Base-by-base conservation (phyloP, 495 filamentous ascomycete genomes). In the Aspergillus avenaceus region DNA sequence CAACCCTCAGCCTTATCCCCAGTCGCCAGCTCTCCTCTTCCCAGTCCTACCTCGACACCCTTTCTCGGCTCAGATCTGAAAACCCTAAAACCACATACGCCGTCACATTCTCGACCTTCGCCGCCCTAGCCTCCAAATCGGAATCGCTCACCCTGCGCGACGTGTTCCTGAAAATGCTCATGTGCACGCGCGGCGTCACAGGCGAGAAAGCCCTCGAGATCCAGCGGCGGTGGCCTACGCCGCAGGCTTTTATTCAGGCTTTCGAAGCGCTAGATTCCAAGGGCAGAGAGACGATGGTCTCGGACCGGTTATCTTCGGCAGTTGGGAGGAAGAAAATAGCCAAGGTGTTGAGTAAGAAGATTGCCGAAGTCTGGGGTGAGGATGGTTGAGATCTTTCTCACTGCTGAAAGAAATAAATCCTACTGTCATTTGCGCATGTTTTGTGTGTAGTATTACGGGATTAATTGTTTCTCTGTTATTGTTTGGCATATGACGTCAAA, bases 171-270 rank as follows among this genome's bases (percentile, higher is more conserved):
- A 92, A 92, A 64, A 92, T 95, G 87, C 71, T 95, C 42, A 92
- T 95, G 88, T 89, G 86, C 56, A 87, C 82, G 8, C 76, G 78
- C 21, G 85, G 87, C 2, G 71, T 95, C n/a, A 84, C 82, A 4
- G 85, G 87, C 0, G 88, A 93, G 54, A 91, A 90, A 61, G 88
- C 89, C 0, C 62, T 90, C 2, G 88, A 90, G 65, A 89, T 95
- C 9, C 88, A 91, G 53, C 81, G 78, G 53, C 60, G 71, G 9
- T 95, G 87, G 84, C 78, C 73, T 49, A 93, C 88, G 11, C 89
- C 89, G 2, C 74, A 75, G 41, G 79, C 78, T 5, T 79, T 95
- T 27, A 57, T 90, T 8, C 79, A 80, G 47, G 89, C 86, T 0
- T 90, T 80, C 62, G 80, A 83, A 57, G 64, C 53, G 0, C 79